A percentile compares a stretch with the other conserved stretches of the same genome.
phyloP scores from a whole-genome alignment of 2,329 filamentous ascomycete genomes.

The Colletotrichum cereale region DNA sequence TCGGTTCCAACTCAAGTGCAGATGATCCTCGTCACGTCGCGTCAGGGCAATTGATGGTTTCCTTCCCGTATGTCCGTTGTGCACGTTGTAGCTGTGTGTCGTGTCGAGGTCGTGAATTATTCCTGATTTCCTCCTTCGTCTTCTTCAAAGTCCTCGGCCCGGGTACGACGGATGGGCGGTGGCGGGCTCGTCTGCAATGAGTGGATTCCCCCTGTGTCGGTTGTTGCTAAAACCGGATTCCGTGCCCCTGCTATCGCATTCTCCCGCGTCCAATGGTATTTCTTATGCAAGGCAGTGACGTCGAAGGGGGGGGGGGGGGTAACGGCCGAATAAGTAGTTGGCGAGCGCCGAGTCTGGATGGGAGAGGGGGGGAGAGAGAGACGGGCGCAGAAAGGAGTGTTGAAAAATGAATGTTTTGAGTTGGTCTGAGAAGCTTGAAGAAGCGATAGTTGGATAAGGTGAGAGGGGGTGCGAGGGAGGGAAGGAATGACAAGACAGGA shows the following conservation, averaged over 20 bases:
- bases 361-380: background rate
- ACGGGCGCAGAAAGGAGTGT: background rate
- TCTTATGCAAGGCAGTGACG: conserved; percentile 34
- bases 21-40: background rate
- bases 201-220: conserved; percentile 37
- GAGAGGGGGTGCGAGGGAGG: conserved; percentile 23
- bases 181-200: conserved; percentile 21
- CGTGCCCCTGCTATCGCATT: conserved; percentile 31
- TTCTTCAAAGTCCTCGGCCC: conserved; percentile 17
- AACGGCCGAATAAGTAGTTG: background rate
- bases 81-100: background rate
- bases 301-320: conserved; percentile 2
- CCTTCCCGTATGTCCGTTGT: background rate
- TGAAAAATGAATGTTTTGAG: conserved; percentile 18
- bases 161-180: conserved; percentile 4
- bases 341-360: background rate
- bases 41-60: background rate
- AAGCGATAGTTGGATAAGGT: conserved; percentile 1
- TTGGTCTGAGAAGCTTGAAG: conserved; percentile 13
- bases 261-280: conserved; percentile 23
- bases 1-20: background rate
- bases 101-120: conserved; percentile 6
- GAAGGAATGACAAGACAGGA: background rate
- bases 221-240: conserved; percentile 34
- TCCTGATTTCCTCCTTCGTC: background rate